Conservation (phyloP, 202 grass and related monocot species). For the Miscanthus sacchariflorus region DNA sequence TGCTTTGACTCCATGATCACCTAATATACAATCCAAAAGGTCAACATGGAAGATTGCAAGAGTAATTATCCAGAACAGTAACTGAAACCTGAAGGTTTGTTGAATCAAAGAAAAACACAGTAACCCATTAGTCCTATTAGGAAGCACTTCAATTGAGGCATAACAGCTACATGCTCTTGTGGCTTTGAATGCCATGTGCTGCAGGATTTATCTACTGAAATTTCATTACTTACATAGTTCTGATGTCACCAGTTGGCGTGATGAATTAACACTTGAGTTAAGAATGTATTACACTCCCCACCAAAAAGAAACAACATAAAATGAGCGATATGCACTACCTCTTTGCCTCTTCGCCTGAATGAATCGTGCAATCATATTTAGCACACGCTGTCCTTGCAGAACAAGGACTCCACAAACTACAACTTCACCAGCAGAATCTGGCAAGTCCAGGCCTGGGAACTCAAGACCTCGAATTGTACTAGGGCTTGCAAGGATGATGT, state of each 20-base stretch:
- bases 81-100: not conserved
- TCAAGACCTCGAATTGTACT: conserved; percentile 87
- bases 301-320: conserved; percentile 30
- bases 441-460: conserved; percentile 89
- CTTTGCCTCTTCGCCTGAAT: conserved; percentile 81
- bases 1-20: conserved; percentile 90
- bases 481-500: conserved; percentile 78
- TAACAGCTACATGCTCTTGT: conserved; percentile 18
- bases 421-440: conserved; percentile 93
- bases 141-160: conserved; percentile 14
- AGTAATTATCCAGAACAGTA: conserved; percentile 11
- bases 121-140: not conserved
- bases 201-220: conserved; percentile 16
- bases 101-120: conserved; percentile 25
- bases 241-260: not conserved
- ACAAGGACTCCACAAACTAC: conserved; percentile 88
- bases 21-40: conserved; percentile 51
- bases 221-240: conserved; percentile 24
- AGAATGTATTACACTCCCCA: not conserved
- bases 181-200: not conserved
- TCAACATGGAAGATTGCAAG: conserved; percentile 22
- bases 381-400: conserved; percentile 82
- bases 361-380: conserved; percentile 83
- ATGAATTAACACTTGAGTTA: conserved; percentile 38
- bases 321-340: conserved; percentile 61